Base-by-base conservation (phyloP, 495 filamentous ascomycete genomes). In the Podospora sp. region DNA sequence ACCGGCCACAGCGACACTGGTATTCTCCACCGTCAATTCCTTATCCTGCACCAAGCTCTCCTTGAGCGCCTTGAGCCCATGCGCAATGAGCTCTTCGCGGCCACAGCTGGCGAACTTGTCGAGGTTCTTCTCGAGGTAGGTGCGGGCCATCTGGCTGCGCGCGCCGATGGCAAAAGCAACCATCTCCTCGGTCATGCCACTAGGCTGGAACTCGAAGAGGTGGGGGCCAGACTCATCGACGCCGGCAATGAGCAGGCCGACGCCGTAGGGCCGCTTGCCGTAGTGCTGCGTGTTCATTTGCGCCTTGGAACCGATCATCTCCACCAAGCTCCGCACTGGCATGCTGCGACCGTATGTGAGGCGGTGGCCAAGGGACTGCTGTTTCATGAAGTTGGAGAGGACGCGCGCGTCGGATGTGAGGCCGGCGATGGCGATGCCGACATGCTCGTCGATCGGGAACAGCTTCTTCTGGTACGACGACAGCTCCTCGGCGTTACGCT, bases 331-430 rank as follows among this genome's bases (percentile, higher is more conserved):
- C 76, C 92, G 88, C 76, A 98, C 82, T 18, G 91, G 91, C 72
- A 99, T 93, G 65, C 93, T 88, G 59, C 95, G 94, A 80, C 90
- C 93, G 86, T 96, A 98, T 65, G 93, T 96, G 75, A 99, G 91
- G 75, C 92, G 92, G 65, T 92, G 93, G 76, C 92, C 91, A 72
- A 99, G 92, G 60, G 91, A 96, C 81, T 98, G 95, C 81, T 96
- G 92, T 83, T 97, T 97, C 95, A 99, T 97, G 86, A 97, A 98
- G 87, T 98, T 98, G 84, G 94, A 97, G 73, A 99, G 93, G 74
- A 99, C 95, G 72, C 95, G 94, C 77, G 95, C 96, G 82, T 99
- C 95, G 69, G 95, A 97, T 63, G 96, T 94, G 66, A 99, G 92
- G 68, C 95, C 95, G 73, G 95, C 95, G 76, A 99, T 94, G 72